These are phyloP conservation scores for Aspergillus sojae DNA, from an alignment of 2,329 filamentous ascomycete genomes.

Conservation along the genomic window DNA sequence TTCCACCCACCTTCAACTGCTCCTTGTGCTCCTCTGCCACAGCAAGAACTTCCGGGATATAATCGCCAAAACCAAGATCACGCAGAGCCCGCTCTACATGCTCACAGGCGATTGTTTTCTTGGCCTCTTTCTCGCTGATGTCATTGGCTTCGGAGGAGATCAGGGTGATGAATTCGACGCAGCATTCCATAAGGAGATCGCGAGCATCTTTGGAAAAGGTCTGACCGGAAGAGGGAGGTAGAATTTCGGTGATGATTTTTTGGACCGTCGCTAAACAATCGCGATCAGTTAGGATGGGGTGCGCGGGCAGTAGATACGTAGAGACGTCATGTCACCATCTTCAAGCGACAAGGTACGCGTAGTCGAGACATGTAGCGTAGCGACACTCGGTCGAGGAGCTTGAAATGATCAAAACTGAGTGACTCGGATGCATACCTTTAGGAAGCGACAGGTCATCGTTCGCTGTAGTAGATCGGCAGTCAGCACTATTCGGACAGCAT, in stretches of 20 bases:
- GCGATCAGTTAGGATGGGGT: slow-evolving; percentile 7
- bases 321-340: background rate
- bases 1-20: slow-evolving; percentile 74
- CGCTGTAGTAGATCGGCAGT: slow-evolving; percentile 38
- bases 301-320: background rate
- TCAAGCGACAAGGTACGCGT: background rate
- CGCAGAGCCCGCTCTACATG: slow-evolving; percentile 95
- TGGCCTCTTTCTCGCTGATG: slow-evolving; percentile 96
- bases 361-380: background rate
- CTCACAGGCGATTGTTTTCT: slow-evolving; percentile 98
- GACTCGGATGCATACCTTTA: slow-evolving; percentile 49
- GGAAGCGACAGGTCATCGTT: slow-evolving; percentile 63
- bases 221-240: slow-evolving; percentile 74
- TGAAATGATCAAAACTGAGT: background rate
- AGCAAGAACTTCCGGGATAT: slow-evolving; percentile 82
- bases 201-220: slow-evolving; percentile 94
- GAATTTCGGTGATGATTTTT: slow-evolving; percentile 91
- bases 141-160: slow-evolving; percentile 99
- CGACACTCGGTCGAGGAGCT: too few relatives aligned
- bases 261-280: slow-evolving; percentile 63
- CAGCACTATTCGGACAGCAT: slow-evolving; percentile 17
- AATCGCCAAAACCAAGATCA: slow-evolving; percentile 89
- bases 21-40: slow-evolving; percentile 92
- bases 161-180: slow-evolving; percentile 97
- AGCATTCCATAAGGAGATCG: slow-evolving; percentile 95